phyloP scores from a whole-genome alignment of 306 rosid species.

The Comarum palustre region DNA sequence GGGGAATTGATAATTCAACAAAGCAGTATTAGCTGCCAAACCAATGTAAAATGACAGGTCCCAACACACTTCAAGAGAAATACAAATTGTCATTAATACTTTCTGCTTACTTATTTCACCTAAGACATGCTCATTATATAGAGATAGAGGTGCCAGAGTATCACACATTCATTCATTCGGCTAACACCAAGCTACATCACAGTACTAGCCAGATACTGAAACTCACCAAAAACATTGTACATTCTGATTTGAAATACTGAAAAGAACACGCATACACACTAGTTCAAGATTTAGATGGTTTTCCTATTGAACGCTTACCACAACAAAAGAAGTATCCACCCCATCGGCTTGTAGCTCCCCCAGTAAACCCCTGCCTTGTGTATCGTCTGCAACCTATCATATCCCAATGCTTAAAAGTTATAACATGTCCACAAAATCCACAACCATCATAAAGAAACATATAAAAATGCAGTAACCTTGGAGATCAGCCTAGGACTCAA shows the following conservation, averaged over 20 bases:
- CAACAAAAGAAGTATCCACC: constrained; percentile 73
- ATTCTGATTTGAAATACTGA: neutral
- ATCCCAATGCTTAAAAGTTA: neutral
- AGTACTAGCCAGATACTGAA: neutral
- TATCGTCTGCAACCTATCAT: constrained; percentile 71
- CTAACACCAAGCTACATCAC: neutral
- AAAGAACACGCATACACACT: neutral
- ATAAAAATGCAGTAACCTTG: constrained; percentile 41
- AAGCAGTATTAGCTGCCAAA: neutral
- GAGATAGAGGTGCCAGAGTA: neutral
- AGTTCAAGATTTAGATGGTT: constrained; percentile 14
- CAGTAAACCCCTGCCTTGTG: constrained; percentile 71
- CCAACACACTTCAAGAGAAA: neutral
- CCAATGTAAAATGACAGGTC: neutral
- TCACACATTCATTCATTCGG: neutral
- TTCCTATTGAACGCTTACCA: constrained; percentile 39
- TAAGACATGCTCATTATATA: neutral
- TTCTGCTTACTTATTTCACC: neutral
- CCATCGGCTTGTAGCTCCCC: constrained; percentile 74
- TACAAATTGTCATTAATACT: neutral
- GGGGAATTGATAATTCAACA: neutral
- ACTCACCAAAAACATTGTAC: neutral
- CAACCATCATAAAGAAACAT: neutral
- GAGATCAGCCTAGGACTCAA: constrained; percentile 72
- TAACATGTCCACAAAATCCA: neutral